Base-by-base conservation (phyloP, 2,329 filamentous ascomycete genomes). In the Colletotrichum horii region DNA sequence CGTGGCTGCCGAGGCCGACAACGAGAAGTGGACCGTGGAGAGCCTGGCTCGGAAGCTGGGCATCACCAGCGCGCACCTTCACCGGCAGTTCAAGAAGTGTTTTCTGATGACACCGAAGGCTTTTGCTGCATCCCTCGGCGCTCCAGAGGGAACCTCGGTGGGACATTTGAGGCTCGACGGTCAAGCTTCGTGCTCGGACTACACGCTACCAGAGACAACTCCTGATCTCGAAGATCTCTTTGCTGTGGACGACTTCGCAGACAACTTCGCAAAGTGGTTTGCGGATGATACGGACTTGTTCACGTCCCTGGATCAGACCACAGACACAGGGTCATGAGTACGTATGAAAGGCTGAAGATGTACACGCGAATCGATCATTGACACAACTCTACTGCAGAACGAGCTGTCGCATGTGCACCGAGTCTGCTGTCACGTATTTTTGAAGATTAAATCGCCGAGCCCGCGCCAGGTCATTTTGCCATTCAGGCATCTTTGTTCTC, bases 111-210 rank as follows among this genome's bases (percentile, higher is more conserved):
- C 43, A 0, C 43, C 43, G n/a, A 52, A 52, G 2, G 11, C n/a
- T 6, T 52, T 52, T 22, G 11, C n/a, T 52, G 43, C 43, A 52
- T 52, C 43, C 14, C n/a, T 52, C 9, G n/a, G 43, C 1, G 43
- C n/a, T 22, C 1, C n/a, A 4, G 43, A 22, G 1, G n/a, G 43
- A 22, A 22, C n/a, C 43, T 52, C 43, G 14, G 43, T 6, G 43
- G n/a, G 1, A 1, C 43, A 22, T 52, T 0, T 8, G 11, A 52
- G 12, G 2, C 43, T 52, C 1, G n/a, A 52, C 14, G 11, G n/a
- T 52, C 11, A 52, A 22, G 43, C 43, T 22, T 8, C 22, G 43
- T 22, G 43, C 43, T 52, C 43, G n/a, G 43, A 52, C 11, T 52
- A 52, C n/a, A 14, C 14, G n/a, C 6, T 52, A 52, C n/a, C n/a